Evolutionary conservation across 164 flowering plant genomes (phyloP).

Genomic region (Liquidambar formosana): DNA sequence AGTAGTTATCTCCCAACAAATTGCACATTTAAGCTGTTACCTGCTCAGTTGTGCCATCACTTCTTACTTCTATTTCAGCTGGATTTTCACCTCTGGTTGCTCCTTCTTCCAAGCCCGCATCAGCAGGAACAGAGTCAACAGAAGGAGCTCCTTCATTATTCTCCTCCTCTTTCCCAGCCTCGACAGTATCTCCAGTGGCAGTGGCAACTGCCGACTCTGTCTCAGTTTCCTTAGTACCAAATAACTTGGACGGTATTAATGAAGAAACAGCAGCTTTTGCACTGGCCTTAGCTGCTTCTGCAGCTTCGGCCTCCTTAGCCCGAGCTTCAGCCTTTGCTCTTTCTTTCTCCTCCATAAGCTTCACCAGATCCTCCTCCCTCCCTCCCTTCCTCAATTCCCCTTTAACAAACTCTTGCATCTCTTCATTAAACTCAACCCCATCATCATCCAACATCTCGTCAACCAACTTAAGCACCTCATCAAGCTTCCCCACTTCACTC

Average conservation of each 20-base stretch:
- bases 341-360: constrained; percentile 72
- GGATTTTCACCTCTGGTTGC: constrained; percentile 1
- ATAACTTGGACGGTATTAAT: constrained; percentile 44
- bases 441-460: constrained; percentile 64
- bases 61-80: constrained; percentile 8
- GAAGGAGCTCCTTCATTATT: not conserved
- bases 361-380: constrained; percentile 73
- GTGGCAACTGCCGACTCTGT: constrained; percentile 10
- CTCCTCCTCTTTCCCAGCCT: constrained; percentile 21
- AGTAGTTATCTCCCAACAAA: not conserved
- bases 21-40: constrained; percentile 2
- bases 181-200: constrained; percentile 19
- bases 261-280: constrained; percentile 57
- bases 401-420: constrained; percentile 63
- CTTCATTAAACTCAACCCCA: constrained; percentile 45
- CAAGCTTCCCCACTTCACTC: constrained; percentile 59
- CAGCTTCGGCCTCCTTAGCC: constrained; percentile 55
- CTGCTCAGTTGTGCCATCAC: constrained; percentile 4
- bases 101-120: constrained; percentile 7
- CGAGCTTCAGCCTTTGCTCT: constrained; percentile 65
- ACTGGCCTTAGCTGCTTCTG: constrained; percentile 52
- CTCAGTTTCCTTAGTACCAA: constrained; percentile 39
- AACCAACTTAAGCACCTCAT: constrained; percentile 66
- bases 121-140: constrained; percentile 11
- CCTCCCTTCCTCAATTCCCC: constrained; percentile 68